Evolutionary conservation across 805 yeast genomes (phyloP), one percentile per base, ranked within the genome.

Genomic region (Saturnispora zaruensis): DNA sequence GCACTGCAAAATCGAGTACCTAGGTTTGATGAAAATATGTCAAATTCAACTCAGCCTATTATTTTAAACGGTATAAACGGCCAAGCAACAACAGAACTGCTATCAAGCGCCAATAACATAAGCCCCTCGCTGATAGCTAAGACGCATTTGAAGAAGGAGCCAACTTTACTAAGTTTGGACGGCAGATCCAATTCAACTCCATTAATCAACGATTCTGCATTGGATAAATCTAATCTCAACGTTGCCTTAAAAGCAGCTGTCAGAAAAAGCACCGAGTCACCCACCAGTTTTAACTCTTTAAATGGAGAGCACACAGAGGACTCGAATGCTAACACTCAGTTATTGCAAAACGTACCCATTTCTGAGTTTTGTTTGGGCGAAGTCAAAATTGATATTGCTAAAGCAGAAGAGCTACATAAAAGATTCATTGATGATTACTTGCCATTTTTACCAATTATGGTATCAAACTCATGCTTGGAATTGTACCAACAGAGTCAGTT

Each of bases 401-500:
- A 82, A 57, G 96, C 96, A 0, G 72, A 76, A 41, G 81, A 79
- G 55, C 71, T 90, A 30, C 96, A 90, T 64, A 73, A 74, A 42
- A 69, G 80, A 24, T 90, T 90, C 61, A 74, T 85, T 53, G 66
- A 66, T 6, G 76, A 81, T 50, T 83, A 82, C 59, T 68, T 86
- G 23, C 95, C 96, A 0, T 84, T 75, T 57, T 71, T 89, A 58
- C 96, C 96, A 2, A 85, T 90, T 11, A 70, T 90, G 62, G 75
- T 81, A 26, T 80, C 95, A 0, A 70, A 74, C 41, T 74, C 78
- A 43, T 90, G 95, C 3, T 74, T 81, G 0, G 93, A 86, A 61
- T 74, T 90, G 20, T 87, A 87, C 64, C 76, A 84, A 16, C 93
- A 87, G 59, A 86, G 95, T 0, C 91, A 86, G 60, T 70, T 89